Percentiles rank a stretch among this genome's conserved stretches.
These are phyloP conservation scores for Dentipellis sp. DNA, from an alignment of 768 basidiomycete genomes.

Conservation along the genomic window DNA sequence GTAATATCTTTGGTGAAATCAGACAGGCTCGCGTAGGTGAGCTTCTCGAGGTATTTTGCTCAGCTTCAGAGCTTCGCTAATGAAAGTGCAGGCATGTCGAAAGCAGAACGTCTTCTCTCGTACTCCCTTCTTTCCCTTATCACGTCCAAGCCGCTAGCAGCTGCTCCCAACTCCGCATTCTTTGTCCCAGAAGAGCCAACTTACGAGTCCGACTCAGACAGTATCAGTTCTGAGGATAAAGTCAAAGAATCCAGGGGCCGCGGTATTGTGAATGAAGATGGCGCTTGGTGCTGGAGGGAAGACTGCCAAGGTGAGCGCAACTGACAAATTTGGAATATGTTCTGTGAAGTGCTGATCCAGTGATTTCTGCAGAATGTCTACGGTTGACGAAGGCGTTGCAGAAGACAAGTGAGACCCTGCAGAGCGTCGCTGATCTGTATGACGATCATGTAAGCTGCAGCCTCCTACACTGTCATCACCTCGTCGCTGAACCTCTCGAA, in stretches of 20 bases:
- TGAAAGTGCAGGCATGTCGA: constrained; percentile 57
- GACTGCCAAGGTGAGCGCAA: constrained; percentile 48
- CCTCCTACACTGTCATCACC: not conserved
- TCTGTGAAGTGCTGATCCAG: not conserved
- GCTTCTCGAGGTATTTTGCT: constrained; percentile 12
- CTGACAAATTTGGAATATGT: not conserved
- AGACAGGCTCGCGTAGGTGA: constrained; percentile 63
- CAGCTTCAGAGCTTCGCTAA: not conserved
- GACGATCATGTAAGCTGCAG: constrained; percentile 57
- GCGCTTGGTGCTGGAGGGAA: constrained; percentile 86
- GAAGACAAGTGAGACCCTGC: constrained; percentile 62
- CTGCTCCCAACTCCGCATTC: constrained; percentile 33
- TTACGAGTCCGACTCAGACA: constrained; percentile 31
- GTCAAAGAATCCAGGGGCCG: constrained; percentile 26
- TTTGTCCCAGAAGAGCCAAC: constrained; percentile 16
- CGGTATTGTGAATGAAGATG: constrained; percentile 57
- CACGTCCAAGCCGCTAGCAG: constrained; percentile 53
- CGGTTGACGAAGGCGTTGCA: constrained; percentile 71
- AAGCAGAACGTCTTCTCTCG: constrained; percentile 63
- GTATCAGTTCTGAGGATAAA: constrained; percentile 13
- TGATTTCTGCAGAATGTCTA: constrained; percentile 48
- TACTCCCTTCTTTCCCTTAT: constrained; percentile 69
- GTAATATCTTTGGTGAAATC: constrained; percentile 50
- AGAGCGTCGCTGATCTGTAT: constrained; percentile 68
- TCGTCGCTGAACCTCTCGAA: constrained; percentile 21